Evolutionary conservation across 1,284 basidiomycete genomes (phyloP).

Genomic region (Sporisorium scitamineum): DNA sequence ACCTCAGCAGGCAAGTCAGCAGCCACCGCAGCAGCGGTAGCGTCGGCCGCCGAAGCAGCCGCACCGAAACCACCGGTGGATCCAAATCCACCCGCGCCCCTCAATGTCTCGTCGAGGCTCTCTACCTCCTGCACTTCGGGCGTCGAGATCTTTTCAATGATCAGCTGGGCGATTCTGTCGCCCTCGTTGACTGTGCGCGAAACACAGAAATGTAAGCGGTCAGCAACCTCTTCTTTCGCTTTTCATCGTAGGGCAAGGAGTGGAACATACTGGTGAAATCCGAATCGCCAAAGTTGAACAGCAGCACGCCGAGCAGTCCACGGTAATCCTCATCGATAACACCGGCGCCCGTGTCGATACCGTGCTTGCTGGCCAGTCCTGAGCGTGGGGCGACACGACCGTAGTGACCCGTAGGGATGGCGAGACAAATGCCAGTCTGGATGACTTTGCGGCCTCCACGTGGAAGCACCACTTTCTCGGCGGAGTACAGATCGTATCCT

Average conservation of each 20-base stretch:
- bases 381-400: slow-evolving; percentile 94
- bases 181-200: slow-evolving; percentile 80
- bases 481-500: slow-evolving; percentile 94
- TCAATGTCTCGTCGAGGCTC: slow-evolving; percentile 83
- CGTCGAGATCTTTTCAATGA: slow-evolving; percentile 89
- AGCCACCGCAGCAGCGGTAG: slow-evolving; percentile 27
- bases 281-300: slow-evolving; percentile 87
- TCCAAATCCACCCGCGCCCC: slow-evolving; percentile 91
- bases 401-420: slow-evolving; percentile 91
- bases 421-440: slow-evolving; percentile 89
- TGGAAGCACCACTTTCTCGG: slow-evolving; percentile 59
- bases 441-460: slow-evolving; percentile 83
- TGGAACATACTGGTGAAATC: slow-evolving; percentile 82
- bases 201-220: neutral
- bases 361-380: slow-evolving; percentile 93
- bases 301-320: slow-evolving; percentile 88
- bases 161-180: slow-evolving; percentile 92
- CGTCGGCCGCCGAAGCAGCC: slow-evolving; percentile 7
- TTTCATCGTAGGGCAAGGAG: neutral
- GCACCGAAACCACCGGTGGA: slow-evolving; percentile 80
- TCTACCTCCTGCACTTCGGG: slow-evolving; percentile 87
- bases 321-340: slow-evolving; percentile 97
- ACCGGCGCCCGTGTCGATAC: slow-evolving; percentile 96
- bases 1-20: slow-evolving; percentile 32
- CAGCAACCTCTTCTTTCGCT: neutral